phyloP scores from a whole-genome alignment of 768 basidiomycete genomes.

The Phylloporus rhodoxanthus region DNA sequence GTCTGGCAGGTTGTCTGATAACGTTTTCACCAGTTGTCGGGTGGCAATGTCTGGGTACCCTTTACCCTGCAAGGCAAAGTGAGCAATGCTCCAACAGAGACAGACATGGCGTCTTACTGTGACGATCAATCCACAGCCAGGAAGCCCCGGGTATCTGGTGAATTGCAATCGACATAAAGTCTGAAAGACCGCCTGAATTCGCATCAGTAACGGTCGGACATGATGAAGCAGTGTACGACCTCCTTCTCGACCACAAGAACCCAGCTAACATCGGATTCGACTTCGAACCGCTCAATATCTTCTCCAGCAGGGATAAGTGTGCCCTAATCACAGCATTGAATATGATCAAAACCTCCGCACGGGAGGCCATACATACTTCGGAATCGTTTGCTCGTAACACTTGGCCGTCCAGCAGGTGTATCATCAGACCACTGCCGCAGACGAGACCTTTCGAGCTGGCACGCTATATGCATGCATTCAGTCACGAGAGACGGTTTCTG shows the following conservation, averaged over 20 bases:
- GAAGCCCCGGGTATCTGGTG: slow-evolving; percentile 41
- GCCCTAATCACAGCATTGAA: slow-evolving; percentile 40
- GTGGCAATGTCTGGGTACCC: slow-evolving; percentile 96
- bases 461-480: slow-evolving; percentile 43
- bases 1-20: slow-evolving; percentile 60
- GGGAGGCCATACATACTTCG: slow-evolving; percentile 40
- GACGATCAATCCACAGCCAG: slow-evolving; percentile 67
- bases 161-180: slow-evolving; percentile 63
- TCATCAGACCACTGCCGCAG: slow-evolving; percentile 56
- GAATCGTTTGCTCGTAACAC: slow-evolving; percentile 44
- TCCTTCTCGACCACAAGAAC: slow-evolving; percentile 93
- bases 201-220: not conserved
- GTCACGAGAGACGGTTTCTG: slow-evolving; percentile 1
- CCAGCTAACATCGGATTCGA: slow-evolving; percentile 58
- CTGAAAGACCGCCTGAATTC: slow-evolving; percentile 86
- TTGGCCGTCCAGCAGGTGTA: slow-evolving; percentile 56
- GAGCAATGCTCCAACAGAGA: not conserved
- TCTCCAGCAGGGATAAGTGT: slow-evolving; percentile 73
- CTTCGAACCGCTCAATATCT: slow-evolving; percentile 57
- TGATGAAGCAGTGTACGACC: slow-evolving; percentile 34
- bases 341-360: not conserved
- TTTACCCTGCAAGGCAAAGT: slow-evolving; percentile 61
- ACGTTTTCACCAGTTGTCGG: slow-evolving; percentile 69
- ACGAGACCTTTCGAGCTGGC: slow-evolving; percentile 88
- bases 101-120: slow-evolving; percentile 45